These are phyloP conservation scores for Fusarium mangiferae DNA, from an alignment of 2,329 filamentous ascomycete species.

Conservation along the genomic window DNA sequence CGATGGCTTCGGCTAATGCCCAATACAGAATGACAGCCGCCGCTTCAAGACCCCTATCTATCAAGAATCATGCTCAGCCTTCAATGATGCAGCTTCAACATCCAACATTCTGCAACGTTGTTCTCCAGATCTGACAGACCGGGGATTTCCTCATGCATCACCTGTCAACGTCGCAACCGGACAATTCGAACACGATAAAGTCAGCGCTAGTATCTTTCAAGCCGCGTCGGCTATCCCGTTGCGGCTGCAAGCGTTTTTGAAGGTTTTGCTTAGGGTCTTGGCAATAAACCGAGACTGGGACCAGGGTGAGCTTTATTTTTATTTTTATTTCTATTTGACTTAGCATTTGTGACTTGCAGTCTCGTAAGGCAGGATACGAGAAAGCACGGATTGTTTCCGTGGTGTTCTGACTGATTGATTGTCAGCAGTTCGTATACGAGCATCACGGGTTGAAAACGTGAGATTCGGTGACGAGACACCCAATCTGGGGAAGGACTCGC, in stretches of 20 bases:
- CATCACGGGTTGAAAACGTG: neutral
- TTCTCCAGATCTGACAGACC: neutral
- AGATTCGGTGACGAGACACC: neutral
- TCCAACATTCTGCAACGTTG: neutral
- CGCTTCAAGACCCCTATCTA: neutral
- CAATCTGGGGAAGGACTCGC: neutral
- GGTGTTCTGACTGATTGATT: neutral
- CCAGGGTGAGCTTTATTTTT: neutral
- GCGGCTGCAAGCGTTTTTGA: neutral
- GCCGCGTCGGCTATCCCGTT: constrained; percentile 5
- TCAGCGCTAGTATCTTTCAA: neutral
- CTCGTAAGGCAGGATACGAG: neutral
- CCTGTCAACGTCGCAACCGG: neutral
- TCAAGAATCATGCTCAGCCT: neutral
- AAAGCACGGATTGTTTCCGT: neutral
- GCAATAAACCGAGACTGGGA: neutral
- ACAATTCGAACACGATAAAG: neutral
- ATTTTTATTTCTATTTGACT: neutral
- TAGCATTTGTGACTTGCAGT: neutral
- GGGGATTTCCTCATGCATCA: neutral
- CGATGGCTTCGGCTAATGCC: neutral
- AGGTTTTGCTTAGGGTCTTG: neutral
- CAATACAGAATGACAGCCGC: neutral
- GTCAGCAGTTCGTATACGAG: neutral
- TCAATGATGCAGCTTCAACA: neutral